phyloP scores from a whole-genome alignment of 495 filamentous ascomycete genomes.

The Friedmanniomyces simplex region DNA sequence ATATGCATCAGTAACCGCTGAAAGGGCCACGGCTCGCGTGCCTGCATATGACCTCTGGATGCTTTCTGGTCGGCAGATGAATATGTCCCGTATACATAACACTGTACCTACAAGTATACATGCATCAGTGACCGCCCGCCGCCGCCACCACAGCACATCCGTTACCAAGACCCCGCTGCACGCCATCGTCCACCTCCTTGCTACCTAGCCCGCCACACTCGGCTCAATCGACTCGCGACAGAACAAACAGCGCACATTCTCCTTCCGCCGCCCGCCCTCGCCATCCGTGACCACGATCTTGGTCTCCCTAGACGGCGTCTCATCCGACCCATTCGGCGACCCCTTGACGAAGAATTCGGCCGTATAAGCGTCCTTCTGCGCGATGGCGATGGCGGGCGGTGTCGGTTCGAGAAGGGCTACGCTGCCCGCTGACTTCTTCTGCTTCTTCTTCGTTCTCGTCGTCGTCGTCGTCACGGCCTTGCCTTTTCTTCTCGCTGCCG shows the following conservation, averaged over 20 bases:
- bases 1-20: too few relatives aligned
- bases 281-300: slow-evolving; percentile 11
- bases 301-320: background rate
- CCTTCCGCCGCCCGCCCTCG: background rate
- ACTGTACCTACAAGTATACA: too few relatives aligned
- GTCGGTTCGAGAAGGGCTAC: background rate
- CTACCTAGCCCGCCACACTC: background rate
- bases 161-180: too few relatives aligned
- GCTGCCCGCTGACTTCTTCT: slow-evolving; percentile 4
- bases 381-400: background rate
- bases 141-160: too few relatives aligned
- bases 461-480: background rate
- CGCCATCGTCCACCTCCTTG: background rate
- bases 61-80: too few relatives aligned
- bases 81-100: too few relatives aligned
- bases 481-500: background rate
- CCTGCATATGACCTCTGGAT: too few relatives aligned
- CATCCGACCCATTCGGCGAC: background rate
- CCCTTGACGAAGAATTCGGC: slow-evolving; percentile 13
- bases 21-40: too few relatives aligned
- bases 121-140: too few relatives aligned
- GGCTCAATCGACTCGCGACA: slow-evolving; percentile 8
- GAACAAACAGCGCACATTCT: slow-evolving; percentile 12
- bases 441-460: too few relatives aligned
- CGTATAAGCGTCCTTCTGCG: background rate